Evolutionary conservation across 495 filamentous ascomycete genomes (phyloP), one percentile per base, ranked within the genome.

Genomic region (Daldinia grandis): DNA sequence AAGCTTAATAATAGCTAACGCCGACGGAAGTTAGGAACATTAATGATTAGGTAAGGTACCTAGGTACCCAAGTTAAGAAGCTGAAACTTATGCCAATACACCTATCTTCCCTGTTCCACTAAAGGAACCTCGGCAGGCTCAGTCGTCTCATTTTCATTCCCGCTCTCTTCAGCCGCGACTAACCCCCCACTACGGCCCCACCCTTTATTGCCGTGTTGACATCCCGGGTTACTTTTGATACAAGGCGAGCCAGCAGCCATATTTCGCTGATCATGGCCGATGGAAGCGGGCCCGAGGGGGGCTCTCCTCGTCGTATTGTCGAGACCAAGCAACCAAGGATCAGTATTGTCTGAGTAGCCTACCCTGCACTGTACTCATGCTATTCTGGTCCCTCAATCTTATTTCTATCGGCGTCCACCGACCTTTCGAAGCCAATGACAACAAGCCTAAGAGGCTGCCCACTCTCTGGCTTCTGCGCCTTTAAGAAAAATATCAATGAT

Each of bases 201-300:
- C 81, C 61, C 80, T 72, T 73, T 63, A 81, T 75, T 82, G 74
- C 80, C 80, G 80, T 74, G 71, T 71, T 66, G 62, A 78, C 76
- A 69, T 74, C 71, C 71, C 71, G 71, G 59, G 44, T 10, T 47
- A 47, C 42, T 35, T 58, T n/a, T 15, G 50, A 57, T 66, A 42
- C 47, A 50, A 61, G 50, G 49, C 35, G 44, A 66, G 35, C 61
- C 55, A 50, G 42, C 51, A 40, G 51, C 56, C 50, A 30, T 40
- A 42, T 57, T 69, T 62, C 15, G 62, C 24, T 66, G 61, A 63
- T 59, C 57, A 38, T 30, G 33, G 57, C 28, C 33, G 35, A 61
- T 50, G 37, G 44, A 51, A 47, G 25, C 35, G 24, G 19, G 40
- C 31, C 35, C 56, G 37, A 59, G 27, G 56, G 56, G 24, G 17